Evolutionary conservation across 2,329 filamentous ascomycete genomes (phyloP), one percentile per base, ranked within the genome.

Genomic region (Byssothecium circinans): DNA sequence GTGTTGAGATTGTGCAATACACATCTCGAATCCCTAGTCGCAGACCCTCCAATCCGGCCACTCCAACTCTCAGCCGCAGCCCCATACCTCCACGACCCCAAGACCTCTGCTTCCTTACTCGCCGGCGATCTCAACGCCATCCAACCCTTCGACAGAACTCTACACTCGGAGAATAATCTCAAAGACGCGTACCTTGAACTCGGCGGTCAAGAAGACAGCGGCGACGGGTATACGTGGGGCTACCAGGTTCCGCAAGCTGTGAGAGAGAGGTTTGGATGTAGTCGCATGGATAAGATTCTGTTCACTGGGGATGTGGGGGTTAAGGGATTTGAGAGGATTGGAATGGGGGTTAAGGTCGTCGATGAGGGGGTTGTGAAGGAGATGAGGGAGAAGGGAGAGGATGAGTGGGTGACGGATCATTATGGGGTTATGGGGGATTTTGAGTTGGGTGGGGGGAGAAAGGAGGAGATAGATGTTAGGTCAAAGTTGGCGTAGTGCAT

Each of bases 111-210:
- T 1, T 75, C 73, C 1, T 45, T 82, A 1, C 56, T 79, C 2
- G 79, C 78, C 0, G 81, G 81, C 0, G 81, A 84, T 57, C 73
- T 83, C 35, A 84, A 84, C 51, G 80, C 81, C 18, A 81, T 83
- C 25, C 72, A 82, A 51, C 72, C 72, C 0, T 81, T 81, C 44
- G 81, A 84, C 57, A 58, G 61, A 8, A 72, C 68, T 1, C 60
- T 82, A 8, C 78, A 79, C 43, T 54, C 57, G 0, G 75, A 80
- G 0, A 79, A 81, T 45, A 53, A 60, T 0, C 73, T 84, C 2
- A 68, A 72, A 27, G 81, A 84, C 54, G 75, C 78, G 0, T 84
- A 77, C 52, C 69, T 84, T 2, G 72, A 75, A 46, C 69, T 74
- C 2, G 80, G 80, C 0, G 80, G 79, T 0, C 43, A 66, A 30